phyloP scores from a whole-genome alignment of 2,329 filamentous ascomycete species.

The Alternaria rosae region DNA sequence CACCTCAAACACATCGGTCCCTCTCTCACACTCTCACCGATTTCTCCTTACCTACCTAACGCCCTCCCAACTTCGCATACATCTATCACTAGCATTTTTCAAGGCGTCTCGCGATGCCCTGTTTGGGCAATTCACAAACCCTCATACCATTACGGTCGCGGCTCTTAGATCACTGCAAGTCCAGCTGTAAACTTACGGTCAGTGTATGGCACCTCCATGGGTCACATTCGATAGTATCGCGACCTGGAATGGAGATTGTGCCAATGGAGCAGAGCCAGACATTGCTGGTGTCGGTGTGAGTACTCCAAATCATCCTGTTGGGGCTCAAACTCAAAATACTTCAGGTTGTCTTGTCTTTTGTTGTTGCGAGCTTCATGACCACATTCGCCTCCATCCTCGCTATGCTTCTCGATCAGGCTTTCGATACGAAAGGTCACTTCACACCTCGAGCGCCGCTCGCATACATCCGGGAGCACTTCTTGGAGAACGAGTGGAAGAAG shows the following conservation, averaged over 20 bases:
- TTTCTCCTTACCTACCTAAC: not conserved
- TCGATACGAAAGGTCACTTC: constrained; percentile 36
- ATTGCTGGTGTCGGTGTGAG: constrained; percentile 41
- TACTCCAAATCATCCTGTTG: not conserved
- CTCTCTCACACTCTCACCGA: not conserved
- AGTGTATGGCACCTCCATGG: constrained; percentile 38
- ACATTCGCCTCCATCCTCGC: constrained; percentile 40
- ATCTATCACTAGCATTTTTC: not conserved
- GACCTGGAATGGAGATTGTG: constrained; percentile 29
- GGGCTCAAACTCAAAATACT: not conserved
- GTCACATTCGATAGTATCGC: constrained; percentile 37
- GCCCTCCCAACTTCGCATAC: not conserved
- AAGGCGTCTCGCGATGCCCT: not conserved
- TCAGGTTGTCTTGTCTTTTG: constrained; percentile 42
- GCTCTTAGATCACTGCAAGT: not conserved
- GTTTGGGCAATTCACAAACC: not conserved
- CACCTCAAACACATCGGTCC: not conserved
- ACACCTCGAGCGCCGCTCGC: constrained; percentile 25
- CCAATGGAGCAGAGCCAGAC: constrained; percentile 37
- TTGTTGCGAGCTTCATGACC: constrained; percentile 41
- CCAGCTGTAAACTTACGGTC: not conserved
- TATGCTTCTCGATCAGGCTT: constrained; percentile 43
- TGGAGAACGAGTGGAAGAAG: constrained; percentile 40
- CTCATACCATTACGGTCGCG: not conserved
- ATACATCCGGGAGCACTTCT: constrained; percentile 33